These are phyloP conservation scores for Backusella morwellensis DNA, from an alignment of 192 early-diverging fungal species.

Conservation along the genomic window DNA sequence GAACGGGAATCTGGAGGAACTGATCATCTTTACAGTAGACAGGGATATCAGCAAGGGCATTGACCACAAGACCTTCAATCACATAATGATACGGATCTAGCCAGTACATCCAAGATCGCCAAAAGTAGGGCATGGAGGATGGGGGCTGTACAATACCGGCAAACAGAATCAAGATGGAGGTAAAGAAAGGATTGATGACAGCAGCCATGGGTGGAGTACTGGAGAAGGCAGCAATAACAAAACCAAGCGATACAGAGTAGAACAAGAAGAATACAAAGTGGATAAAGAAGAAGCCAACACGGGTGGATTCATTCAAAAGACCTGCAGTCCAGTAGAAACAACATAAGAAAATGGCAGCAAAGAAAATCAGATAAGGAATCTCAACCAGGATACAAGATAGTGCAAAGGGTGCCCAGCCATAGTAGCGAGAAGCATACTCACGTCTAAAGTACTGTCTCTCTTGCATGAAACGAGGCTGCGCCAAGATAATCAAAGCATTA, in stretches of 20 bases:
- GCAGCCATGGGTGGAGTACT: slow-evolving; percentile 57
- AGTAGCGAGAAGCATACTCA: slow-evolving; percentile 66
- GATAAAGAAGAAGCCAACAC: slow-evolving; percentile 66
- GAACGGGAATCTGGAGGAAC: slow-evolving; percentile 51
- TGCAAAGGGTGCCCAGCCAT: slow-evolving; percentile 67
- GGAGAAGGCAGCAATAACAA: slow-evolving; percentile 64
- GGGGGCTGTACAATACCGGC: slow-evolving; percentile 66
- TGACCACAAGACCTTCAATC: slow-evolving; percentile 60
- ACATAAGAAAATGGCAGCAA: slow-evolving; percentile 62
- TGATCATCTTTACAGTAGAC: slow-evolving; percentile 52
- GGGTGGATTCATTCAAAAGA: slow-evolving; percentile 44
- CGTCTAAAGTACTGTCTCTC: slow-evolving; percentile 62
- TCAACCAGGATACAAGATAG: slow-evolving; percentile 63
- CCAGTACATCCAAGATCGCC: slow-evolving; percentile 66
- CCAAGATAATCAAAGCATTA: slow-evolving; percentile 65
- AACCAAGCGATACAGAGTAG: slow-evolving; percentile 67
- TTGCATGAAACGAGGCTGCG: slow-evolving; percentile 61
- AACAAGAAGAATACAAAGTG: slow-evolving; percentile 55
- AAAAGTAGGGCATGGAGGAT: slow-evolving; percentile 61
- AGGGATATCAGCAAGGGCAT: slow-evolving; percentile 50
- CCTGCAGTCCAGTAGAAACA: slow-evolving; percentile 76
- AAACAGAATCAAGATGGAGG: slow-evolving; percentile 67
- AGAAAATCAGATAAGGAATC: slow-evolving; percentile 63
- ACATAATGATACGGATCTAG: slow-evolving; percentile 68
- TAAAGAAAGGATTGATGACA: slow-evolving; percentile 66